Evolutionary conservation across 2,329 filamentous ascomycete species (phyloP), one percentile per base, ranked within the genome.

Genomic region (Fusarium decemcellulare): DNA sequence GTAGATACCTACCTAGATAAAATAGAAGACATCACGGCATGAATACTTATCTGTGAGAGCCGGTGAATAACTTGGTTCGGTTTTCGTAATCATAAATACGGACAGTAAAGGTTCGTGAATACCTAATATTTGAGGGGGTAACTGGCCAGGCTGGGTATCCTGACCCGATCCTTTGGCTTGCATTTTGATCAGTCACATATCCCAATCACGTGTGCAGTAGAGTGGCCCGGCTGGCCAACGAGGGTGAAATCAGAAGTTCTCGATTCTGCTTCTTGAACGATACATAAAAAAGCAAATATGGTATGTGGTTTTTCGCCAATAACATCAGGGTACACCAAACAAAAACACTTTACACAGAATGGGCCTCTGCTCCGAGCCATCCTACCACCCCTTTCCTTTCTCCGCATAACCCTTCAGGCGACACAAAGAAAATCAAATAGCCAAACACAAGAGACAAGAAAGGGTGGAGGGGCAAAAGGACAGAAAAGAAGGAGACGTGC

Each of bases 301-400:
- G 70, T 75, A 76, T 76, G 71, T 75, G 68, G 74, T 74, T 76
- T 72, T 76, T 75, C 66, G 69, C 71, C 67, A 66, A 57, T 52
- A 75, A 54, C 68, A 69, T 71, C 67, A 72, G 65, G 67, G 65
- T 74, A 74, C 71, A 76, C 71, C 72, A 70, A 65, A 50, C 59
- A 59, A 61, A 56, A 70, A 68, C 60, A 70, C 67, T 70, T 71
- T 70, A 71, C 68, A 71, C 67, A 68, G 52, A 37, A 70, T 62
- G 53, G 57, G 42, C 47, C 46, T 63, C 37, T 55, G 57, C 53
- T 63, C 48, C 46, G 42, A 18, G 40, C 64, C 46, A 52, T 59
- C 50, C 68, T 56, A 63, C 71, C 32, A 37, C 32, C 40, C 53
- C 27, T 23, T 23, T 23, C 23, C 48, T 59, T 61, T 56, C 60